Evolutionary conservation across 2,329 filamentous ascomycete species (phyloP).

Genomic region (Hypomyces rosellus): DNA sequence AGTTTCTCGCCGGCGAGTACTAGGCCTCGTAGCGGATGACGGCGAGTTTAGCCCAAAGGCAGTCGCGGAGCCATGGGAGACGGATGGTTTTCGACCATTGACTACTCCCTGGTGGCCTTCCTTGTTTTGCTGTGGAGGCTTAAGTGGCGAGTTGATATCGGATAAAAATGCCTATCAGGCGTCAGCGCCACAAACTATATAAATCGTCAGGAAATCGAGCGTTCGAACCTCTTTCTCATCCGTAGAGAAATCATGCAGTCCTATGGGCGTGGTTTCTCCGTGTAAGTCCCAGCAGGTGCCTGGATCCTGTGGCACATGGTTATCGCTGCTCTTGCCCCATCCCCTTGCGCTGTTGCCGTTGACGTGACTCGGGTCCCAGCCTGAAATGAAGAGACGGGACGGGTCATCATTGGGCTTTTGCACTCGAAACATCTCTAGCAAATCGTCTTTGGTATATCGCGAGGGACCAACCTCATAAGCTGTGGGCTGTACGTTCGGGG

Average conservation of each 20-base stretch:
- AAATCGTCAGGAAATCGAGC: constrained; percentile 3
- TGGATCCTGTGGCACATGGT: constrained; percentile 69
- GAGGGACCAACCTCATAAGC: constrained; percentile 35
- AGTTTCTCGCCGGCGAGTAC: constrained; percentile 77
- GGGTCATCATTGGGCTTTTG: constrained; percentile 46
- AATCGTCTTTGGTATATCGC: constrained; percentile 72
- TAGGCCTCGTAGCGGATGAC: constrained; percentile 62
- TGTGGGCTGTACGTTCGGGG: constrained; percentile 27
- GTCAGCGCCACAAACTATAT: constrained; percentile 16
- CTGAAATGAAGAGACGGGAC: constrained; percentile 61
- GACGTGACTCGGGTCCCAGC: constrained; percentile 70
- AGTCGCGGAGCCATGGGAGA: constrained; percentile 63
- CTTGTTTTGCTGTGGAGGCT: constrained; percentile 73
- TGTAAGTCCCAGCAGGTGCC: constrained; percentile 84
- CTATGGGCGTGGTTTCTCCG: constrained; percentile 64
- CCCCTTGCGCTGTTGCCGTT: constrained; percentile 58
- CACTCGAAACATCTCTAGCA: constrained; percentile 64
- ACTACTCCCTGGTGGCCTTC: constrained; percentile 51
- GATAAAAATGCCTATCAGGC: constrained; percentile 62
- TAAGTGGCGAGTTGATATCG: constrained; percentile 91
- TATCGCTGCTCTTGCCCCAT: constrained; percentile 75
- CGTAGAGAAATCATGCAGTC: constrained; percentile 60
- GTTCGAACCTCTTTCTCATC: constrained; percentile 54
- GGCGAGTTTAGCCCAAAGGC: constrained; percentile 69
- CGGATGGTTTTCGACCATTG: constrained; percentile 72